A percentile compares a stretch with the other conserved stretches of the same genome.
Conservation (phyloP, 176 grass and related monocot species). For the Neostapfia colusana region DNA sequence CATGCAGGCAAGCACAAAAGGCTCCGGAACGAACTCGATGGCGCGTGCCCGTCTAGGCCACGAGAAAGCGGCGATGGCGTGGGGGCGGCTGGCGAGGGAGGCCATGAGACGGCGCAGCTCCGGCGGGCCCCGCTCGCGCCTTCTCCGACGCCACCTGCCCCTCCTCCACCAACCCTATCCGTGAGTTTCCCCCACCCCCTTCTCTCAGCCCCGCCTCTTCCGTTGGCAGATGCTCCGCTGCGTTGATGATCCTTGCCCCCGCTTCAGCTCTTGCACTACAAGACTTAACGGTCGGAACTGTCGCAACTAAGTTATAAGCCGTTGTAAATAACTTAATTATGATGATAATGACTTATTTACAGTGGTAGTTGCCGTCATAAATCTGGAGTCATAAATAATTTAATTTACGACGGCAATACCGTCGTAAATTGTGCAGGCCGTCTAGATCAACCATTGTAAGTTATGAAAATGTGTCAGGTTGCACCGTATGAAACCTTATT, state of each 20-base stretch:
- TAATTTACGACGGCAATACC: no score
- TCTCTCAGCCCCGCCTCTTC: not conserved
- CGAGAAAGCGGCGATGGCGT: constrained; percentile 39
- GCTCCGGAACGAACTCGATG: not conserved
- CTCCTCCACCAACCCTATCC: constrained; percentile 7
- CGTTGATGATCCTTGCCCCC: not conserved
- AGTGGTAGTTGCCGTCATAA: no score
- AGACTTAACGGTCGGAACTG: no score
- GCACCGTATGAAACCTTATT: no score
- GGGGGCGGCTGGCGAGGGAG: constrained; percentile 24
- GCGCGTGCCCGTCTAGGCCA: not conserved
- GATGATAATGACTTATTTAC: no score
- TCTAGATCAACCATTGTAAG: no score
- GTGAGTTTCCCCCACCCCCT: not conserved
- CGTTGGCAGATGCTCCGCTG: not conserved
- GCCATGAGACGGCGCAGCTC: constrained; percentile 7
- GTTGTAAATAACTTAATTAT: no score
- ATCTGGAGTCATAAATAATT: no score
- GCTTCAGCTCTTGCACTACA: no score
- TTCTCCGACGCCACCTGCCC: constrained; percentile 2
- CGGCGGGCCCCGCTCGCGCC: constrained; percentile 14
- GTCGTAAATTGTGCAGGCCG: no score
- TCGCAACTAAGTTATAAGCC: no score
- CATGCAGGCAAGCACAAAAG: not conserved
- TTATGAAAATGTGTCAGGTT: no score